Conservation (phyloP, 768 basidiomycete species). For the Melanogaster broomeanus region DNA sequence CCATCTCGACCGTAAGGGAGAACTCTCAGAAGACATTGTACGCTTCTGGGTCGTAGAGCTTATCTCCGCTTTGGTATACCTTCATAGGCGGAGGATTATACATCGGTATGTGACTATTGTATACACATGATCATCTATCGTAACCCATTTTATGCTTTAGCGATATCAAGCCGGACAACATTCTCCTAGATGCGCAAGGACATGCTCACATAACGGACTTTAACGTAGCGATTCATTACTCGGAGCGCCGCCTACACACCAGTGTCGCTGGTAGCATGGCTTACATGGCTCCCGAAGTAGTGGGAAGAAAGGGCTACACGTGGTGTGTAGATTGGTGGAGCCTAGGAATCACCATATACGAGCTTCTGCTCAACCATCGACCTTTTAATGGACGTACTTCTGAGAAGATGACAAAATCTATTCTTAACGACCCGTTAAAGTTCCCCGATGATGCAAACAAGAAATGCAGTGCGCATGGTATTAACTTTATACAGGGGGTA, state of each 20-base stretch:
- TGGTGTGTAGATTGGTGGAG: constrained; percentile 98
- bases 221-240: constrained; percentile 98
- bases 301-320: constrained; percentile 88
- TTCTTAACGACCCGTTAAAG: constrained; percentile 73
- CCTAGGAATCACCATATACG: constrained; percentile 86
- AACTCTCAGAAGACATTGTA: constrained; percentile 70
- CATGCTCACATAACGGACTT: constrained; percentile 98
- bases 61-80: constrained; percentile 79
- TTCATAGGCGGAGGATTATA: constrained; percentile 90
- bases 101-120: constrained; percentile 67
- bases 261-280: constrained; percentile 98
- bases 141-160: constrained; percentile 40
- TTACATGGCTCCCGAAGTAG: constrained; percentile 99
- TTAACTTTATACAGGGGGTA: constrained; percentile 69
- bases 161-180: constrained; percentile 97
- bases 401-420: constrained; percentile 86
- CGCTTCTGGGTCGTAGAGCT: constrained; percentile 92
- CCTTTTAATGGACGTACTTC: constrained; percentile 91
- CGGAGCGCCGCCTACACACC: constrained; percentile 82
- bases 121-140: constrained; percentile 6
- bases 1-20: constrained; percentile 74
- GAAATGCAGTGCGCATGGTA: constrained; percentile 66
- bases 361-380: constrained; percentile 79
- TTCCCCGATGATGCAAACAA: constrained; percentile 71
- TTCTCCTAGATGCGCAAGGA: constrained; percentile 89